phyloP scores from a whole-genome alignment of 306 rosid species.

The Urtica urens region DNA sequence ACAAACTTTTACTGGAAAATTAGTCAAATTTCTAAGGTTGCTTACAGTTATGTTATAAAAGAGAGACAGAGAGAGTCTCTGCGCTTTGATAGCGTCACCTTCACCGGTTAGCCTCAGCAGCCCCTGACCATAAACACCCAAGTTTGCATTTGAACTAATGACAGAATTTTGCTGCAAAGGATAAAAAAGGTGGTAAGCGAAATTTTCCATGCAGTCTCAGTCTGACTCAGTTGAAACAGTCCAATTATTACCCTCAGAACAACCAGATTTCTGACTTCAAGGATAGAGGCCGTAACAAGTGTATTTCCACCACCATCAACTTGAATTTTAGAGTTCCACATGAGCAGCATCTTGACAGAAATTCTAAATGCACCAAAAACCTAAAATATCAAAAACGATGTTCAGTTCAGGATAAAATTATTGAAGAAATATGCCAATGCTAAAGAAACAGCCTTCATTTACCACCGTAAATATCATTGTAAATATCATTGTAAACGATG shows the following conservation, averaged over 20 bases:
- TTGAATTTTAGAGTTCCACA: constrained; percentile 84
- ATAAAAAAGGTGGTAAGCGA: constrained; percentile 5
- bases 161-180: constrained; percentile 75
- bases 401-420: not conserved
- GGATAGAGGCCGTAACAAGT: constrained; percentile 69
- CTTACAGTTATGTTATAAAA: constrained; percentile 98
- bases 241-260: constrained; percentile 63
- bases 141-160: constrained; percentile 74
- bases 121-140: constrained; percentile 97
- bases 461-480: not conserved
- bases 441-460: not conserved
- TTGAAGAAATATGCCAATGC: not conserved
- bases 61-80: constrained; percentile 90
- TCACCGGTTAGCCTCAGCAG: constrained; percentile 69
- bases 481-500: not conserved
- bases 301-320: constrained; percentile 79
- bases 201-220: constrained; percentile 9
- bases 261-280: constrained; percentile 94
- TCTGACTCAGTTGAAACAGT: constrained; percentile 16
- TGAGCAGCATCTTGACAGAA: constrained; percentile 85
- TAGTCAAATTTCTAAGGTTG: not conserved
- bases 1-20: not conserved
- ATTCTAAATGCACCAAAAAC: constrained; percentile 98
- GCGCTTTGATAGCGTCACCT: constrained; percentile 94
- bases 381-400: constrained; percentile 31